Evolutionary conservation across 805 yeast genomes (phyloP).

Genomic region (Zygosaccharomyces kombuchaensis): DNA sequence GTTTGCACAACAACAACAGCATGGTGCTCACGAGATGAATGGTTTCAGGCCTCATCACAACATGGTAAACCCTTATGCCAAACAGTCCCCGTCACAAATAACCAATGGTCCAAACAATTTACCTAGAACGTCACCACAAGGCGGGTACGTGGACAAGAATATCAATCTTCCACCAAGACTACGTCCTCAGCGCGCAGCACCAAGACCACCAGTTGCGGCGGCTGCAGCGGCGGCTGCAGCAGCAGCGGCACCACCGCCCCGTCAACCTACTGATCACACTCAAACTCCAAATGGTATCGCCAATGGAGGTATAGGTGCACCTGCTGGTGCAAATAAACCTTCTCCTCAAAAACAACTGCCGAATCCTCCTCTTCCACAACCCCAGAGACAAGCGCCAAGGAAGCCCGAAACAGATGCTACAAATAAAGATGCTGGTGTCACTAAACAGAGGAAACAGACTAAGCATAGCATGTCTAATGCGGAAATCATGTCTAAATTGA

Average conservation of each 20-base stretch:
- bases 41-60: conserved; percentile 25
- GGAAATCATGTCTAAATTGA: conserved; percentile 75
- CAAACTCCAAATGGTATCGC: neutral
- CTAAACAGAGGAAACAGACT: conserved; percentile 43
- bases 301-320: neutral
- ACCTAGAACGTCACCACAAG: conserved; percentile 9
- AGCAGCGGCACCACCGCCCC: conserved; percentile 7
- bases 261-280: conserved; percentile 3
- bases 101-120: conserved; percentile 3
- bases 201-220: conserved; percentile 19
- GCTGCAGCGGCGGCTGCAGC: conserved; percentile 6
- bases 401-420: conserved; percentile 20
- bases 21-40: conserved; percentile 12
- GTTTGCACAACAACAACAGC: conserved; percentile 18
- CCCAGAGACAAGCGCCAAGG: conserved; percentile 33
- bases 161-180: conserved; percentile 14
- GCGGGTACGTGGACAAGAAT: conserved; percentile 9
- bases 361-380: conserved; percentile 12
- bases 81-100: conserved; percentile 6
- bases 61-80: conserved; percentile 24
- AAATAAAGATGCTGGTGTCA: conserved; percentile 31
- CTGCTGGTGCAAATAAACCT: conserved; percentile 13
- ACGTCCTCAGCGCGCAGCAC: conserved; percentile 28
- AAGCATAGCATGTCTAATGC: conserved; percentile 75
- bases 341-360: conserved; percentile 29